Base-by-base conservation (phyloP, 1,139 yeast species). In the Pichia kudriavzevii region DNA sequence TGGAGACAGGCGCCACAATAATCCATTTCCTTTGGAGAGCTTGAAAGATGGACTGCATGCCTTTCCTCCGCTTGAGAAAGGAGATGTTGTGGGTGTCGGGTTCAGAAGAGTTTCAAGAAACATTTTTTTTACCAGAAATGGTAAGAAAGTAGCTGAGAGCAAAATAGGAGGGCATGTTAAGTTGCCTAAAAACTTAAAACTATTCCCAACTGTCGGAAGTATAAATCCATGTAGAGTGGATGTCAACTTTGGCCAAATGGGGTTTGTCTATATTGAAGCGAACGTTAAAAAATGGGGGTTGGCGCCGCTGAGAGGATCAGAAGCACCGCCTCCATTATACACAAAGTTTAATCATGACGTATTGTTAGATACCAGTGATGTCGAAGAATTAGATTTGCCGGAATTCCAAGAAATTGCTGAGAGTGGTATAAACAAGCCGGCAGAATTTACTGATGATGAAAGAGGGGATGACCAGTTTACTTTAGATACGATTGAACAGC, bases 11-110 rank as follows among this genome's bases (percentile, higher is more conserved):
- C 59, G 77, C 34, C 63, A 59, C 43, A 69, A 69, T 45, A 73
- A 69, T 42, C 75, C 77, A 6, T 71, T 73, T 16, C 33, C 39
- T 4, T n/a, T 29, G 2, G 24, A 22, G 9, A 22, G 23, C 9
- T 16, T 24, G 11, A 34, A 38, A 31, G 18, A 31, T 5, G 38
- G 38, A 9, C 22, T 23, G 12, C 25, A 32, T 12, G 26, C 12
- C 3, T 71, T 73, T 42, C 78, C 79, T 1, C 43, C 50, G 29
- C 46, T 71, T 26, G 53, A 61, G 1, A 67, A 70, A 46, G 83
- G 83, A 23, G 87, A 78, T 49, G 79, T 78, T 21, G 62, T 78
- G 15, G 87, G 87, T 3, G 60, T 79, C 14, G 87, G 87, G 1
- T 71, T 76, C 45, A 63, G 80, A 45, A 67, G 73, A 4, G 60